These are phyloP conservation scores for Musa itinerans DNA, from an alignment of 176 grass and related monocot genomes.

Conservation along the genomic window DNA sequence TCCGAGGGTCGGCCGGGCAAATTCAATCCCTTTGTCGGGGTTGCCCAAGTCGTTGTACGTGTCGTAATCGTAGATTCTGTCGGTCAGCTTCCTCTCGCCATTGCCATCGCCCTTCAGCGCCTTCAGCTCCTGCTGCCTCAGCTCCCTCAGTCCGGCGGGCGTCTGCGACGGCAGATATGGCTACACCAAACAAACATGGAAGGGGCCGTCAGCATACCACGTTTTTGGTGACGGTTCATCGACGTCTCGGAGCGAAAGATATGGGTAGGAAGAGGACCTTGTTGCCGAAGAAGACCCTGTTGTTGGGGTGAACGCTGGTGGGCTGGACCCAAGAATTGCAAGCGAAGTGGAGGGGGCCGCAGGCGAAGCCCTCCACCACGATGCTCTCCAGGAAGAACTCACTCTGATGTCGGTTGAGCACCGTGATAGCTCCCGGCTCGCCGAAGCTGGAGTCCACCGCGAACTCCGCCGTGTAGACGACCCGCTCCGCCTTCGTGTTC, in stretches of 20 bases:
- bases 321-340: slow-evolving; percentile 82
- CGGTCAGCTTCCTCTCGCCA: slow-evolving; percentile 44
- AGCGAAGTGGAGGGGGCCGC: slow-evolving; percentile 51
- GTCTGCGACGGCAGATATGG: slow-evolving; percentile 78
- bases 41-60: slow-evolving; percentile 75
- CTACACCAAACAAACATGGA: not conserved
- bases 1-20: slow-evolving; percentile 54
- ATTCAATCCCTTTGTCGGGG: slow-evolving; percentile 58
- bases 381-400: slow-evolving; percentile 85
- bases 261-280: slow-evolving; percentile 15
- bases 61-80: slow-evolving; percentile 64
- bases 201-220: not conserved
- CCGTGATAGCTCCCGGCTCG: slow-evolving; percentile 65
- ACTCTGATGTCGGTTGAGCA: slow-evolving; percentile 62
- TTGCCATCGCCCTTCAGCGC: slow-evolving; percentile 43
- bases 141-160: slow-evolving; percentile 50
- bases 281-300: slow-evolving; percentile 82
- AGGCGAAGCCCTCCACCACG: slow-evolving; percentile 66
- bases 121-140: slow-evolving; percentile 43
- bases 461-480: slow-evolving; percentile 85
- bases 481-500: slow-evolving; percentile 53
- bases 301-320: slow-evolving; percentile 22
- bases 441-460: slow-evolving; percentile 59
- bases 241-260: no score
- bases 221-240: not conserved